phyloP scores from a whole-genome alignment of 2,329 filamentous ascomycete genomes.

The Arthrobotrys musiformis region DNA sequence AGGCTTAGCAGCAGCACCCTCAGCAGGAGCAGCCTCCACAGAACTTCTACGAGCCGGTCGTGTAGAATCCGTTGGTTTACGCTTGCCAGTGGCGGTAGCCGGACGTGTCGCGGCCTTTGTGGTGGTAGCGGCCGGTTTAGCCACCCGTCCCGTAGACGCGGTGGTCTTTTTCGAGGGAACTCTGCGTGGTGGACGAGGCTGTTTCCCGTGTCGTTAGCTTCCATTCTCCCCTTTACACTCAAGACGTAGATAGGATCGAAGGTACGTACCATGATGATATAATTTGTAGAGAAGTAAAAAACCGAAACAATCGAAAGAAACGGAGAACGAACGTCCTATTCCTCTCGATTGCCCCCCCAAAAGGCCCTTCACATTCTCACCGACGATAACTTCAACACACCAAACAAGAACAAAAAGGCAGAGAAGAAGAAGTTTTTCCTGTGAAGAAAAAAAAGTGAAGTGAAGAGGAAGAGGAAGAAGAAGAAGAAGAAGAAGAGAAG shows the following conservation, averaged over 20 bases:
- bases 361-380: conserved; percentile 38
- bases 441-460: background rate
- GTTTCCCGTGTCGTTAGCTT: background rate
- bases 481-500: background rate
- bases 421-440: background rate
- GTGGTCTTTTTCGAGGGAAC: conserved; percentile 46
- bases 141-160: conserved; percentile 42
- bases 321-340: conserved; percentile 14
- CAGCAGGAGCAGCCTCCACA: conserved; percentile 19
- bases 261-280: conserved; percentile 41
- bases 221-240: background rate
- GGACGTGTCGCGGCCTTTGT: conserved; percentile 15
- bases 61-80: conserved; percentile 43
- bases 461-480: background rate
- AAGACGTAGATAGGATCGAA: background rate
- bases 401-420: no score
- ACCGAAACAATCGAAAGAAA: conserved; percentile 46
- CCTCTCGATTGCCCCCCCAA: conserved; percentile 15
- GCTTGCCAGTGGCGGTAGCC: conserved; percentile 15
- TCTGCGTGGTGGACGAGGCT: conserved; percentile 55
- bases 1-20: background rate
- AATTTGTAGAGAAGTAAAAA: background rate
- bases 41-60: conserved; percentile 27
- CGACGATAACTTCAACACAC: no score
- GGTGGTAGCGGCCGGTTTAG: conserved; percentile 34